Conservation (phyloP, 2,329 filamentous ascomycete species). For the Coniochaeta sp. region DNA sequence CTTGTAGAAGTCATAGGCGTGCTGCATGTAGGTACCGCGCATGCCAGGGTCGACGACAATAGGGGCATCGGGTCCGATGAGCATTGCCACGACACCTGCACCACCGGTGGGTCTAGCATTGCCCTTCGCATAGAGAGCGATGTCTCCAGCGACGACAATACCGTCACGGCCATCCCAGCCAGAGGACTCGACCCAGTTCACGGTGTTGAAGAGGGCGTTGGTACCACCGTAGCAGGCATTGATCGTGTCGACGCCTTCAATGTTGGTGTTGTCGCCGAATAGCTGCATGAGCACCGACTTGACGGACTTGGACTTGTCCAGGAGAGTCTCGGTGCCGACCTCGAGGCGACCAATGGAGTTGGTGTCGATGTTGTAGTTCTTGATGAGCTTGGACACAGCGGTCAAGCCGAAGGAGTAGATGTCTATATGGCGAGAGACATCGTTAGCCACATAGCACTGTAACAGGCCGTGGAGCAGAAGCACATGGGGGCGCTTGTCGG, state of each 20-base stretch:
- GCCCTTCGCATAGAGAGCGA: slow-evolving; percentile 80
- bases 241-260: slow-evolving; percentile 76
- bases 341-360: slow-evolving; percentile 73
- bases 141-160: slow-evolving; percentile 74
- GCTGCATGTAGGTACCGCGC: slow-evolving; percentile 72
- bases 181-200: slow-evolving; percentile 84
- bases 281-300: slow-evolving; percentile 86
- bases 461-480: not conserved
- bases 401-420: slow-evolving; percentile 84
- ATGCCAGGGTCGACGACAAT: slow-evolving; percentile 72
- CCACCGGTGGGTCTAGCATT: slow-evolving; percentile 74
- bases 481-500: not conserved
- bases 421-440: slow-evolving; percentile 41
- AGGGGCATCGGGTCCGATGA: slow-evolving; percentile 71
- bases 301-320: slow-evolving; percentile 88
- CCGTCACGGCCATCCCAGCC: slow-evolving; percentile 79
- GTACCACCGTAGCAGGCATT: slow-evolving; percentile 86
- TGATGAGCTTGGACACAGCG: slow-evolving; percentile 66
- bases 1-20: slow-evolving; percentile 89
- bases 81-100: slow-evolving; percentile 70
- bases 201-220: slow-evolving; percentile 73
- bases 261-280: slow-evolving; percentile 74
- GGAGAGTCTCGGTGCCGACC: slow-evolving; percentile 77
- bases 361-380: slow-evolving; percentile 76
- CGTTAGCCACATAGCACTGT: slow-evolving; percentile 3